Evolutionary conservation across 2,329 filamentous ascomycete genomes (phyloP), one percentile per base, ranked within the genome.

Genomic region (Talaromyces piceae): DNA sequence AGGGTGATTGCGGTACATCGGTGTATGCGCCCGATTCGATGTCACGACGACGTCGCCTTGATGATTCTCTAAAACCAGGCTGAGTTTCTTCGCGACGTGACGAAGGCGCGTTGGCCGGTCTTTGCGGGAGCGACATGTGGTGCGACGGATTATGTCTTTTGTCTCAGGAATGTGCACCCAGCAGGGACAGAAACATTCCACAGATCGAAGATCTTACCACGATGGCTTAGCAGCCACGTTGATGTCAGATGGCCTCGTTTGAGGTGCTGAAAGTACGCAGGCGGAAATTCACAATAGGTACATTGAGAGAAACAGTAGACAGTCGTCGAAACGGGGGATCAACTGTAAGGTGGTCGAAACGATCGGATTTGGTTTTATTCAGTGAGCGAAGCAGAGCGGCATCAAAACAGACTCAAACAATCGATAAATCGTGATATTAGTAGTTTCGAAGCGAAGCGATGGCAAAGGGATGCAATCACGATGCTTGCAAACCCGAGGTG

Each of bases 1-100:
- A 60, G 2, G 71, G 65, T 13, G 62, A 65, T 9, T 55, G 50
- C 1, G 66, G 61, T 30, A 57, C 59, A 41, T 72, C 69, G 48
- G 61, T 62, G 54, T 74, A 72, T 16, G 67, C 66, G 50, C 80
- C 83, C 31, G 83, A 74, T 66, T 95, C 89, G 61, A 87, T 73
- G 64, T 94, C 88, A 52, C 78, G 78, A 45, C 82, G 80, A 53
- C 85, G 82, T 61, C 86, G 81, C 49, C 83, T 81, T 23, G 81
- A 78, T 41, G 86, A 84, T 57, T 83, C 82, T 60, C 84, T 79
- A 68, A 87, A 88, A 52, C 80, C 74, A 62, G 74, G 78, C 61
- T 79, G 77, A 54, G 63, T 61, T 51, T 81, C 78, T 59, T 85
- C 81, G 61, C 78, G 79, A 50, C 76, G 76, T 39, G 52, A 47